Evolutionary conservation across 345 rosid species (phyloP), one percentile per base, ranked within the genome.

Genomic region (Clausena lansium): DNA sequence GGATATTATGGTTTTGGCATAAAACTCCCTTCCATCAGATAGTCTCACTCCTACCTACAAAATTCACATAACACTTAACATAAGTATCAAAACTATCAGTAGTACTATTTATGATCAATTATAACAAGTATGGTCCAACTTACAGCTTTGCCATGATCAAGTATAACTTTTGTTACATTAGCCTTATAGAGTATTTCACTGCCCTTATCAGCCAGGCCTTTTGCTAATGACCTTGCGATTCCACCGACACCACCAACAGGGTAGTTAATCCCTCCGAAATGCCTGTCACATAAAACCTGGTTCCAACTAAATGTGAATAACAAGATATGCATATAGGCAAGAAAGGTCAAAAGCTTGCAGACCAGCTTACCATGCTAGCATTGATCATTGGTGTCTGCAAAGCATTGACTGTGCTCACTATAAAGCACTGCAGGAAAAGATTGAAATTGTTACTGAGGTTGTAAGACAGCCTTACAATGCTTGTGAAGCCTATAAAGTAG

Each of bases 191-290:
- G 87, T 78, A 95, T 92, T 79, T 92, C 90, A 86, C 97, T 90
- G 73, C 98, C 95, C 74, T 87, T 88, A 77, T 87, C 89, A 83
- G 87, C 84, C 62, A 95, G 88, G 63, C 99, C 98, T 66, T 87
- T 87, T 28, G 97, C 94, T 67, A 95, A 87, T 77, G 97, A 90
- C 81, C 79, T 87, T 1, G 98, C 98, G 74, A 95, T 93, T 79
- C 93, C 93, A 82, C 99, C 99, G 78, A 95, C 93, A 45, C 99
- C 98, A 83, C 99, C 98, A 79, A 92, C 92, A 45, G 95, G 98
- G 78, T 95, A 93, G 85, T 93, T 93, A 78, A 95, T 93, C 59
- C 99, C 98, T 69, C 99, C 99, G 83, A 92, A 95, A 86, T 93
- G 99, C 78, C 99, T 88, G 82, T 95, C 98, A 81, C 99, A 95